Evolutionary conservation across 2,329 filamentous ascomycete species (phyloP).

Genomic region (Claviceps pusilla): DNA sequence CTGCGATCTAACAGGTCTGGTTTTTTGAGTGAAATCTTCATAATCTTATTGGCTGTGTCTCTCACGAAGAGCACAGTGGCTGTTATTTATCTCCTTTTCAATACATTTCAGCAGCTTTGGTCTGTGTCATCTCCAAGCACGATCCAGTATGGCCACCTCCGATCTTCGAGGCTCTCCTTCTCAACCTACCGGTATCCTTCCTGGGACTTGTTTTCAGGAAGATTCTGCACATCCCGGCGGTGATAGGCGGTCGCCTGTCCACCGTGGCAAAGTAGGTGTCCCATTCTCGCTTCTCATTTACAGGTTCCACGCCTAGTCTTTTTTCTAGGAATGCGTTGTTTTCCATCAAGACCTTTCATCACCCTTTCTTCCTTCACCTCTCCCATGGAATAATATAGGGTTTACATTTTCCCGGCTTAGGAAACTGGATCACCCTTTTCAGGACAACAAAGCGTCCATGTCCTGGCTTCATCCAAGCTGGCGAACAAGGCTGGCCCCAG

Average conservation of each 20-base stretch:
- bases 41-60: slow-evolving; percentile 11
- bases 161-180: slow-evolving; percentile 15
- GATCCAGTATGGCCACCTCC: slow-evolving; percentile 16
- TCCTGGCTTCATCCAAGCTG: slow-evolving; percentile 38
- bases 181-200: slow-evolving; percentile 10
- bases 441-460: slow-evolving; percentile 29
- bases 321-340: background rate
- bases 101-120: slow-evolving; percentile 5
- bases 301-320: background rate
- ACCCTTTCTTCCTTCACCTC: too few species aligned
- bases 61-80: slow-evolving; percentile 4
- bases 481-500: slow-evolving; percentile 39
- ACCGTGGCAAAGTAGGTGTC: slow-evolving; percentile 9
- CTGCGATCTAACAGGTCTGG: slow-evolving; percentile 16
- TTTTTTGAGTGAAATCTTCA: slow-evolving; percentile 15
- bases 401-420: slow-evolving; percentile 6
- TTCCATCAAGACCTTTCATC: background rate
- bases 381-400: background rate
- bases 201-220: slow-evolving; percentile 9
- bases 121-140: background rate
- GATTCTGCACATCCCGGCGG: slow-evolving; percentile 8
- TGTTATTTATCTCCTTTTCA: slow-evolving; percentile 8
- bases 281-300: background rate
- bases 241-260: slow-evolving; percentile 7
- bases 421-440: slow-evolving; percentile 8